Conservation (phyloP, 495 filamentous ascomycete genomes). For the Penicillium canariense region DNA sequence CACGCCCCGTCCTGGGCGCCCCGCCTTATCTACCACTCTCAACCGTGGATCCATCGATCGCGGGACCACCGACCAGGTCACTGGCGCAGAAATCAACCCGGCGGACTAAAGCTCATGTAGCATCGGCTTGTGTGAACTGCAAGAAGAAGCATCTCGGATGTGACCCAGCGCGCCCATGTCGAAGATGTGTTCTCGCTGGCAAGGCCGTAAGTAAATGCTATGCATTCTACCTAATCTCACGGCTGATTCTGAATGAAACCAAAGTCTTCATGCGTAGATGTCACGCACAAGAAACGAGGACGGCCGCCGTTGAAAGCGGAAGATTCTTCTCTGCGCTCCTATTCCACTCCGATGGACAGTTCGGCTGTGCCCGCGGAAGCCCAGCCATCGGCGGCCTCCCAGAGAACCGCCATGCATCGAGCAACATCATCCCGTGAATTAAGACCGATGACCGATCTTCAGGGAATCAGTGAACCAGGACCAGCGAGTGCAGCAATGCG, state of each 20-base stretch:
- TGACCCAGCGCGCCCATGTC: slow-evolving; percentile 63
- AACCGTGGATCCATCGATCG: slow-evolving; percentile 22
- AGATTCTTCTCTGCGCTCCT: slow-evolving; percentile 43
- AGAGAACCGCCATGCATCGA: slow-evolving; percentile 35
- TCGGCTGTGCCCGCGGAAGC: slow-evolving; percentile 26
- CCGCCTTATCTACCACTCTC: slow-evolving; percentile 29
- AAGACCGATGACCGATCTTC: slow-evolving; percentile 45
- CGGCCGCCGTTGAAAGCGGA: slow-evolving; percentile 90
- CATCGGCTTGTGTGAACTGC: slow-evolving; percentile 95
- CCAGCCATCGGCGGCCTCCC: slow-evolving; percentile 23
- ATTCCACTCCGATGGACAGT: slow-evolving; percentile 34
- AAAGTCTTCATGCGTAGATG: slow-evolving; percentile 86
- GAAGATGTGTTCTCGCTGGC: slow-evolving; percentile 59
- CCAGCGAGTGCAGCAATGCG: slow-evolving; percentile 24
- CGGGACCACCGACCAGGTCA: slow-evolving; percentile 29
- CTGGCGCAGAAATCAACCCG: slow-evolving; percentile 63
- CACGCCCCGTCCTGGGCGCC: slow-evolving; percentile 27
- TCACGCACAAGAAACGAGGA: slow-evolving; percentile 95
- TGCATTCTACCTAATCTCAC: not conserved
- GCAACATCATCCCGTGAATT: slow-evolving; percentile 45
- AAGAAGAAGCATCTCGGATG: slow-evolving; percentile 91
- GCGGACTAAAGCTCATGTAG: slow-evolving; percentile 92
- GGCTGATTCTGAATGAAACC: not conserved
- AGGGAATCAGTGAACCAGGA: slow-evolving; percentile 24
- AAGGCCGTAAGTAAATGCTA: slow-evolving; percentile 57